Percentiles rank a stretch among this genome's conserved stretches.
Evolutionary conservation across 371 early-diverging fungal species (phyloP).

Genomic region (Batkoa obscura): DNA sequence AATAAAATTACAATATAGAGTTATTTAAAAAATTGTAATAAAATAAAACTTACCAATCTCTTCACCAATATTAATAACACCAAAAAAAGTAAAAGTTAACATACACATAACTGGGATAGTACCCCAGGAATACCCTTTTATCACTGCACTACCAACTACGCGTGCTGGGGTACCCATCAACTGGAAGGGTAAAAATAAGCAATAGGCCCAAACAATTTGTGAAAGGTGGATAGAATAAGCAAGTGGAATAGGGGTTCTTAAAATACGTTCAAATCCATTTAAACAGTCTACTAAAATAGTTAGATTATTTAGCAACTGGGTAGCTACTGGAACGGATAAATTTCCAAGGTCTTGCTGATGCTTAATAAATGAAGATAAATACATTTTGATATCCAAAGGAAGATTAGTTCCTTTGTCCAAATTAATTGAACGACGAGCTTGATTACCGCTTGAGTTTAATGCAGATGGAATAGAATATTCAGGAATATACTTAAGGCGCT

Average conservation of each 20-base stretch:
- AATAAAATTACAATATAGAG: constrained; percentile 7
- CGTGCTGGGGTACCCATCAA: constrained; percentile 13
- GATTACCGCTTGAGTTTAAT: not conserved
- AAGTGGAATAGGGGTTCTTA: constrained; percentile 58
- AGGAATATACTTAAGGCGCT: not conserved
- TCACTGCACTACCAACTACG: constrained; percentile 5
- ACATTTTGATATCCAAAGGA: constrained; percentile 21
- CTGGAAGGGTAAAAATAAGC: constrained; percentile 48
- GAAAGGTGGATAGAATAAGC: constrained; percentile 64
- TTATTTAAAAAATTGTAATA: constrained; percentile 23
- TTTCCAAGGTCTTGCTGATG: constrained; percentile 9
- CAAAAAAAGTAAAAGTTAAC: constrained; percentile 45
- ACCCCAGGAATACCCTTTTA: constrained; percentile 9
- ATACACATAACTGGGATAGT: constrained; percentile 32
- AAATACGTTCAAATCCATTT: constrained; percentile 49
- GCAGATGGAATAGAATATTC: constrained; percentile 6
- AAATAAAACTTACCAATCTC: constrained; percentile 45
- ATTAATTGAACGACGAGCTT: constrained; percentile 10
- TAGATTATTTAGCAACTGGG: constrained; percentile 13
- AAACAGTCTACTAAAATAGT: constrained; percentile 20
- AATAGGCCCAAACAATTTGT: constrained; percentile 44
- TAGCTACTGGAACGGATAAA: constrained; percentile 14
- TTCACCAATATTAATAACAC: constrained; percentile 45
- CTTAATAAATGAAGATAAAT: constrained; percentile 20
- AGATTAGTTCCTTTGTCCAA: constrained; percentile 17